A percentile compares a stretch with the other conserved stretches of the same genome.
Conservation (phyloP, 2,329 filamentous ascomycete species). For the Fusarium sublunatum region DNA sequence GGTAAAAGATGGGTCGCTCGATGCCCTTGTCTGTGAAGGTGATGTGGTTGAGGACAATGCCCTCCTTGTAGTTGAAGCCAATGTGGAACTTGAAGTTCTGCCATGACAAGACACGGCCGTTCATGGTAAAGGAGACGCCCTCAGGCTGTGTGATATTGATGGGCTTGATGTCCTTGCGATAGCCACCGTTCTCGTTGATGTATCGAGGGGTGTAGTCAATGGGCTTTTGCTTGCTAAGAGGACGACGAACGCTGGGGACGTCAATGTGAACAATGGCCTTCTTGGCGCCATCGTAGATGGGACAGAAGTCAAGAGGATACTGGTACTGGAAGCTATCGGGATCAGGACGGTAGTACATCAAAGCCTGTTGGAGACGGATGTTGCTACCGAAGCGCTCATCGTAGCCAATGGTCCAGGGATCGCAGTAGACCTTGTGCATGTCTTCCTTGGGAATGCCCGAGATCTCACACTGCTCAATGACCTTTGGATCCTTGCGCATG, state of each 20-base stretch:
- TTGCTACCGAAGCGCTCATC: conserved; percentile 87
- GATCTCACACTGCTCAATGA: conserved; percentile 90
- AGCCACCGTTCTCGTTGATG: conserved; percentile 79
- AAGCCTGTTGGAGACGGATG: conserved; percentile 85
- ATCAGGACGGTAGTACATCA: conserved; percentile 95
- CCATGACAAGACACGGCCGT: conserved; percentile 79
- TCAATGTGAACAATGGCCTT: conserved; percentile 85
- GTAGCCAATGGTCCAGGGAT: conserved; percentile 96
- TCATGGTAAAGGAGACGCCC: conserved; percentile 85
- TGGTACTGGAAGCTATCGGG: conserved; percentile 90
- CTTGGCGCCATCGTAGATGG: conserved; percentile 86
- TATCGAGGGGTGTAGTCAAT: conserved; percentile 84
- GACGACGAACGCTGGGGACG: conserved; percentile 80
- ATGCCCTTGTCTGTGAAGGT: conserved; percentile 87
- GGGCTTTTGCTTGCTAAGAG: conserved; percentile 75
- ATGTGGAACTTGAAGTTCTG: conserved; percentile 95
- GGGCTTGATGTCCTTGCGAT: conserved; percentile 82
- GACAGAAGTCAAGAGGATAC: conserved; percentile 92
- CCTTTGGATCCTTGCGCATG: conserved; percentile 80
- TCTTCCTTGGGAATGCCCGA: conserved; percentile 83
- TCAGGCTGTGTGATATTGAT: conserved; percentile 90
- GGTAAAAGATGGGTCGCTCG: conserved; percentile 84
- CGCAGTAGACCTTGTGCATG: conserved; percentile 96
- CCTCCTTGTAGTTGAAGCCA: conserved; percentile 95
- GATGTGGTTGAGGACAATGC: conserved; percentile 90